Evolutionary conservation across 2,329 filamentous ascomycete genomes (phyloP).

Genomic region (Ascochyta koolunga): DNA sequence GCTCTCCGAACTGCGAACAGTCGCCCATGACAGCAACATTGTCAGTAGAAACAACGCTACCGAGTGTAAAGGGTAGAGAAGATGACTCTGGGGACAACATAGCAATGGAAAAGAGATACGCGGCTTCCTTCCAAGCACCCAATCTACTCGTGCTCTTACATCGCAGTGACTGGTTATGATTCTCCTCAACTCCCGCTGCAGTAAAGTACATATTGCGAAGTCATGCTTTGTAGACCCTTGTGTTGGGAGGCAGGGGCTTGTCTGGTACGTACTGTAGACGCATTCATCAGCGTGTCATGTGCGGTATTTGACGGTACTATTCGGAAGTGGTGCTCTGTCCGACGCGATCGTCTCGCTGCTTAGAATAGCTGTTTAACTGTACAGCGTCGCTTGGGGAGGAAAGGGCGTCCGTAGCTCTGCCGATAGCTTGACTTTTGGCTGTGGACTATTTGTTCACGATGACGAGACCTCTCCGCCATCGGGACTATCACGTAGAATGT

Average conservation of each 20-base stretch:
- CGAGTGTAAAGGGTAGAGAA: constrained; percentile 24
- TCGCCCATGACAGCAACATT: constrained; percentile 25
- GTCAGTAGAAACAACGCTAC: constrained; percentile 20
- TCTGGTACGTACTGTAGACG: constrained; percentile 16
- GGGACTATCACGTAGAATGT: no score
- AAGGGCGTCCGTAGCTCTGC: no score
- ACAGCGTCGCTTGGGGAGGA: no score
- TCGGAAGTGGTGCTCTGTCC: no score
- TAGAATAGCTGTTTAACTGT: no score
- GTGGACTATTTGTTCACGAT: no score
- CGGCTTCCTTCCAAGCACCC: not conserved
- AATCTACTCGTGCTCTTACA: not conserved
- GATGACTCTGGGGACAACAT: not conserved
- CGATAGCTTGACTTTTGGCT: no score
- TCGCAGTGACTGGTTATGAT: not conserved
- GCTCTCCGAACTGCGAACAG: constrained; percentile 5
- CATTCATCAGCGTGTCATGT: not conserved
- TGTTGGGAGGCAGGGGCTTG: not conserved
- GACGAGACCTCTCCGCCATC: no score
- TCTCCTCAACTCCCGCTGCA: not conserved
- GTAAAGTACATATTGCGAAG: not conserved
- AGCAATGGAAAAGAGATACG: not conserved
- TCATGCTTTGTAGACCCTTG: constrained; percentile 3
- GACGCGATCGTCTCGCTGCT: no score
- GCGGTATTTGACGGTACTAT: not conserved